Conservation (phyloP, 1,284 basidiomycete genomes). For the Ceratobasidium sp. region DNA sequence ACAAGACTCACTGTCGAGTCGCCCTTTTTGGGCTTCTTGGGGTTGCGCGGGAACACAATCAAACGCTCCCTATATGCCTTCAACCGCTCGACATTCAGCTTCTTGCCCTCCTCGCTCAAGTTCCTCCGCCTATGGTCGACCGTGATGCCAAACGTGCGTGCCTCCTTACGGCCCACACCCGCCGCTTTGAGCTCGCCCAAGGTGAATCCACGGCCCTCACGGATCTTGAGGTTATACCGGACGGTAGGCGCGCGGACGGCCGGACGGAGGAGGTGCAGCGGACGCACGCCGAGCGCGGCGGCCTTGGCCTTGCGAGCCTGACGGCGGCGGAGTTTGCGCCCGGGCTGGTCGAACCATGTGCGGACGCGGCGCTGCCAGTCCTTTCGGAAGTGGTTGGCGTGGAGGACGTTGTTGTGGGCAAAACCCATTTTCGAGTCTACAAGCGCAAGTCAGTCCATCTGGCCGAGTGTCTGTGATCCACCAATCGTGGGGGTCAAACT, state of each 20-base stretch:
- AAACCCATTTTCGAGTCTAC: slow-evolving; percentile 51
- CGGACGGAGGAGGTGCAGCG: slow-evolving; percentile 91
- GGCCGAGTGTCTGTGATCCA: slow-evolving; percentile 5
- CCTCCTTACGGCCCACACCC: slow-evolving; percentile 94
- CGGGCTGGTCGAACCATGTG: slow-evolving; percentile 99
- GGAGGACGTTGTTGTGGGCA: slow-evolving; percentile 71
- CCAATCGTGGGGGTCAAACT: not conserved
- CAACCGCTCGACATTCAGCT: slow-evolving; percentile 94
- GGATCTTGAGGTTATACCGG: slow-evolving; percentile 98
- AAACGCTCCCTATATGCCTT: slow-evolving; percentile 90
- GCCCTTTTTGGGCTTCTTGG: slow-evolving; percentile 94
- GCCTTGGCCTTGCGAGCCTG: slow-evolving; percentile 94
- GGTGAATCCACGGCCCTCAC: slow-evolving; percentile 98
- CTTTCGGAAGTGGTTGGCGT: slow-evolving; percentile 97
- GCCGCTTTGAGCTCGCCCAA: slow-evolving; percentile 96
- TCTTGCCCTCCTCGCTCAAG: slow-evolving; percentile 96
- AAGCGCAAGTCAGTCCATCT: slow-evolving; percentile 41
- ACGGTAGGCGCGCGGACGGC: slow-evolving; percentile 97
- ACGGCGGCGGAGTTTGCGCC: slow-evolving; percentile 96
- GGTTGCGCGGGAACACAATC: slow-evolving; percentile 96
- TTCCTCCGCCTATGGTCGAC: slow-evolving; percentile 98
- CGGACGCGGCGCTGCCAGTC: slow-evolving; percentile 96
- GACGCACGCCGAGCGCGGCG: slow-evolving; percentile 90
- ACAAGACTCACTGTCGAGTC: slow-evolving; percentile 80
- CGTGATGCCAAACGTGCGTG: slow-evolving; percentile 91